Evolutionary conservation across 352 stramenopile genomes (phyloP).

Genomic region (Phytophthora vignae): DNA sequence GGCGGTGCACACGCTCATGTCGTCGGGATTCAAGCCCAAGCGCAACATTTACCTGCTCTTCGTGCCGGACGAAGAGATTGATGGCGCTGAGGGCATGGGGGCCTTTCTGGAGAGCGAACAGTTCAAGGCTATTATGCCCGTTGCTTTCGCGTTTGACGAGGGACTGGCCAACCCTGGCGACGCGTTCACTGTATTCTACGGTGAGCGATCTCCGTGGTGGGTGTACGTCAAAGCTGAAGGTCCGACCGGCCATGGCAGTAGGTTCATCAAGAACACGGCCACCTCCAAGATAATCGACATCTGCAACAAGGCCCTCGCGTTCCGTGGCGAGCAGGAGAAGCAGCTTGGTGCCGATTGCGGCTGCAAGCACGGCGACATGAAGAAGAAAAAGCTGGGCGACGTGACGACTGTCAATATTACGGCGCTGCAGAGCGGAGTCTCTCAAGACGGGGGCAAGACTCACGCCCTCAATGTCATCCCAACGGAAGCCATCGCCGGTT

Average conservation of each 20-base stretch:
- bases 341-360: constrained; percentile 69
- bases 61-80: constrained; percentile 95
- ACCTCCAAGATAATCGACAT: constrained; percentile 94
- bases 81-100: constrained; percentile 92
- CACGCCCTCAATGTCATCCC: constrained; percentile 96
- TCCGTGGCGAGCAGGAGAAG: constrained; percentile 90
- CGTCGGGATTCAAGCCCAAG: constrained; percentile 74
- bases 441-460: constrained; percentile 76
- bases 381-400: constrained; percentile 94
- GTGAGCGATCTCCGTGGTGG: constrained; percentile 95
- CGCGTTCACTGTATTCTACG: constrained; percentile 96
- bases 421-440: constrained; percentile 92
- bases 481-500: constrained; percentile 88
- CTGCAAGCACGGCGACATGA: constrained; percentile 93
- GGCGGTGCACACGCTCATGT: constrained; percentile 80
- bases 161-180: constrained; percentile 91
- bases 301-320: constrained; percentile 85
- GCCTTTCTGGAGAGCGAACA: constrained; percentile 87
- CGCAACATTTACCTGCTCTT: constrained; percentile 94
- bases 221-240: constrained; percentile 85
- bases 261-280: constrained; percentile 96
- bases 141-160: constrained; percentile 96
- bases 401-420: constrained; percentile 97
- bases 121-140: constrained; percentile 81
- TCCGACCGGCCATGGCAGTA: constrained; percentile 86